These are phyloP conservation scores for Botrytis pseudocinerea DNA, from an alignment of 2,329 filamentous ascomycete species.

Conservation along the genomic window DNA sequence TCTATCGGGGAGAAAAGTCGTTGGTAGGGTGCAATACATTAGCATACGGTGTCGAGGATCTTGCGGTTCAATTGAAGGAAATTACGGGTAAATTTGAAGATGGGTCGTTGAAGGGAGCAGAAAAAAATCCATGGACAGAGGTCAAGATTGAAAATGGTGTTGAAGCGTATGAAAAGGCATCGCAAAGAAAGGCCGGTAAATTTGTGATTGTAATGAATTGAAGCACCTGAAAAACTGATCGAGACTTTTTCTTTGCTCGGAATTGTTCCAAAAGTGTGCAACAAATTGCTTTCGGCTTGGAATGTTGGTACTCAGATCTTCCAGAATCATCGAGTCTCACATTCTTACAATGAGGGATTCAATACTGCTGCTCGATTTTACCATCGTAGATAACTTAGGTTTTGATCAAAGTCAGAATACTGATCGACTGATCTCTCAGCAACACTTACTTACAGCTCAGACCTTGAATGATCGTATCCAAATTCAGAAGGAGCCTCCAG, in stretches of 20 bases:
- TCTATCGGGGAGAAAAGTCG: slow-evolving; percentile 34
- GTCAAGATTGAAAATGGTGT: slow-evolving; percentile 32
- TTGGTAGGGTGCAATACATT: slow-evolving; percentile 34
- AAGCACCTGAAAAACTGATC: not conserved
- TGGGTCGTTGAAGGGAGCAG: slow-evolving; percentile 24
- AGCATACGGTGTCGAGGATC: slow-evolving; percentile 30
- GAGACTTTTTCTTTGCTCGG: too few relatives aligned
- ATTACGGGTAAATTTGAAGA: slow-evolving; percentile 44
- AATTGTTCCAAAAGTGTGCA: not conserved
- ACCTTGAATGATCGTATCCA: not conserved
- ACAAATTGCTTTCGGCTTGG: not conserved
- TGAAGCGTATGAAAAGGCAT: slow-evolving; percentile 32
- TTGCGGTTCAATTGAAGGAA: slow-evolving; percentile 46
- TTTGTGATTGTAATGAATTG: slow-evolving; percentile 33
- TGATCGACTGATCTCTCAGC: not conserved
- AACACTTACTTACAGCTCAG: not conserved
- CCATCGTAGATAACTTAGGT: not conserved
- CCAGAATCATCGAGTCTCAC: not conserved
- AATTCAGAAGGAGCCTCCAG: not conserved
- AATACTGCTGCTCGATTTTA: too few relatives aligned
- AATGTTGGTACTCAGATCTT: not conserved
- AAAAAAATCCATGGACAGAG: slow-evolving; percentile 29
- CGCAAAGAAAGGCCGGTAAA: slow-evolving; percentile 29
- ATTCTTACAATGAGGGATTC: not conserved
- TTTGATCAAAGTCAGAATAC: not conserved